Percentiles rank a stretch among this genome's conserved stretches.
These are phyloP conservation scores for Combretum micranthum DNA, from an alignment of 345 rosid species.

Conservation along the genomic window DNA sequence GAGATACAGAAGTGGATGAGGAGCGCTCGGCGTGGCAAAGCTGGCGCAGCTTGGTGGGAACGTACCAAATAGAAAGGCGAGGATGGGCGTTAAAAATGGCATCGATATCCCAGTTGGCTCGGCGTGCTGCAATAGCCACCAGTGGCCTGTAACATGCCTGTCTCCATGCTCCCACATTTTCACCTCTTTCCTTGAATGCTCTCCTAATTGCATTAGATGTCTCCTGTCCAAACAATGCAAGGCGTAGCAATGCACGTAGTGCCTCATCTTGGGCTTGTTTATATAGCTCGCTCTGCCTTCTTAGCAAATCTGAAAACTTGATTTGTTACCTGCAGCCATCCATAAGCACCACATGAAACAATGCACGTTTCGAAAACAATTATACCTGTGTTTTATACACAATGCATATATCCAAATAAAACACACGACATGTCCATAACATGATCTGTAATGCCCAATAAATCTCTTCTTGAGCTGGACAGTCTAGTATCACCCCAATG, in stretches of 20 bases:
- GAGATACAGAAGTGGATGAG: conserved; percentile 29
- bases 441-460: no score
- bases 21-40: conserved; percentile 81
- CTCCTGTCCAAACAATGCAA: conserved; percentile 86
- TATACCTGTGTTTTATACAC: no score
- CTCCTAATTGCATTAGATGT: conserved; percentile 70
- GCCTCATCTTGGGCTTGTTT: conserved; percentile 99
- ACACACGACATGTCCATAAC: no score
- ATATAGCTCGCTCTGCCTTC: conserved; percentile 89
- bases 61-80: conserved; percentile 91
- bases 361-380: no score
- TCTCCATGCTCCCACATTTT: conserved; percentile 96
- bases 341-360: neutral
- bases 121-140: conserved; percentile 70
- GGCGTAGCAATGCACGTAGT: conserved; percentile 96
- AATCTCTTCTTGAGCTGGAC: no score
- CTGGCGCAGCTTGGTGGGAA: conserved; percentile 93
- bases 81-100: conserved; percentile 84
- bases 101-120: conserved; percentile 87
- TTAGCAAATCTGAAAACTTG: conserved; percentile 94
- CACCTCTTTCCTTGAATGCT: conserved; percentile 86
- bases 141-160: conserved; percentile 96
- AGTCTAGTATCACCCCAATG: no score
- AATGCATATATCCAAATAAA: no score
- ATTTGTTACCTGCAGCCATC: conserved; percentile 64